Percentiles rank a stretch among this genome's conserved stretches.
Conservation (phyloP, 176 grass and related monocot genomes). For the Paspalum notatum region DNA sequence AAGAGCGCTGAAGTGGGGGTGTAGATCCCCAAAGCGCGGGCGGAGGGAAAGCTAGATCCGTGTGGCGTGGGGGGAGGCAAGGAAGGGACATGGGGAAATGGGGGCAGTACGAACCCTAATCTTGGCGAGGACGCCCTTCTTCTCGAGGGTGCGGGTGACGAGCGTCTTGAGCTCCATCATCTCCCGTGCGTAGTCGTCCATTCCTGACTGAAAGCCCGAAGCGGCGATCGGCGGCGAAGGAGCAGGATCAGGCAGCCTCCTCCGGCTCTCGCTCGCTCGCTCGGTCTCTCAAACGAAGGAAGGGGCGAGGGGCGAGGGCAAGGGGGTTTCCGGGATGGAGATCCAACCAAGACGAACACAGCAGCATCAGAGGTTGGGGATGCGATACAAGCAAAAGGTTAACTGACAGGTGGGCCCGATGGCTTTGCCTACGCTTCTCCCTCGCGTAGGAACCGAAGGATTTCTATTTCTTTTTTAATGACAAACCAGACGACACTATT, state of each 20-base stretch:
- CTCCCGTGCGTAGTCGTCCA: slow-evolving; percentile 93
- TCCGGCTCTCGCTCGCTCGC: too few species aligned
- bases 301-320: neutral
- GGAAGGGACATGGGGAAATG: neutral
- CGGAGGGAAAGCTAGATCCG: neutral
- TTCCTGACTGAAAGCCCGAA: slow-evolving; percentile 3
- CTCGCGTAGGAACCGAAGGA: too few species aligned
- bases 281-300: neutral
- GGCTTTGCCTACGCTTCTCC: too few species aligned
- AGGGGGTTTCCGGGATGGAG: neutral
- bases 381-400: neutral
- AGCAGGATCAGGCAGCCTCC: neutral
- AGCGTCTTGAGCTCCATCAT: slow-evolving; percentile 99
- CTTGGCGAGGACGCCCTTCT: slow-evolving; percentile 96
- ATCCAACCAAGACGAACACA: neutral
- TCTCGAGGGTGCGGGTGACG: slow-evolving; percentile 92
- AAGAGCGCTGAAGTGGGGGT: too few species aligned
- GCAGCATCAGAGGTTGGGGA: neutral
- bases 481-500: too few species aligned
- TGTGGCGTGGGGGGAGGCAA: neutral
- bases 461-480: too few species aligned
- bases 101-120: slow-evolving; percentile 60
- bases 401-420: neutral
- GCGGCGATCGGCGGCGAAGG: neutral
- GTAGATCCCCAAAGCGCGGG: neutral